Percentiles rank a stretch among this genome's conserved stretches.
phyloP scores from a whole-genome alignment of 169 alveolate genomes.

The Cryptosporidium meleagridis region DNA sequence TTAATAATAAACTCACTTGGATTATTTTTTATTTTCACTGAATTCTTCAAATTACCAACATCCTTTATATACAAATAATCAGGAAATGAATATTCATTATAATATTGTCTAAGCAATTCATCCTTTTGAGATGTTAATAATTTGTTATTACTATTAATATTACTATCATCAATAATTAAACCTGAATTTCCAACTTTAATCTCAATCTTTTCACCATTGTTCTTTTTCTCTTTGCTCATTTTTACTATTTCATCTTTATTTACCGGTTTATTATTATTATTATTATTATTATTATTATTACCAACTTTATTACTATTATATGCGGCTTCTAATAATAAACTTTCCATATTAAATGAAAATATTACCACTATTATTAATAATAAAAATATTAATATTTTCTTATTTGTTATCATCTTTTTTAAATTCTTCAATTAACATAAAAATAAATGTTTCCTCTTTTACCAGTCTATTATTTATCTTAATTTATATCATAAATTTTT shows the following conservation, averaged over 20 bases:
- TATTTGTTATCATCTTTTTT: too few species aligned
- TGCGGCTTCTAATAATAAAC: neutral
- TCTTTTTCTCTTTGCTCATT: constrained; percentile 7
- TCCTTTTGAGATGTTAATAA: neutral
- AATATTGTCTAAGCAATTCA: constrained; percentile 7
- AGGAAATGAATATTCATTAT: constrained; percentile 29
- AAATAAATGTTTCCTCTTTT: neutral
- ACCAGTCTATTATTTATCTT: neutral
- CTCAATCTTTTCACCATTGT: constrained; percentile 7
- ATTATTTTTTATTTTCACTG: neutral
- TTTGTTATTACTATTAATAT: neutral
- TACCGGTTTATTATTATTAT: neutral
- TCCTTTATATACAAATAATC: constrained; percentile 17
- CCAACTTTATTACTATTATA: neutral
- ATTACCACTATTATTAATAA: neutral
- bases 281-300: too few species aligned
- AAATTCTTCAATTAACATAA: too few species aligned
- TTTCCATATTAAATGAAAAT: neutral
- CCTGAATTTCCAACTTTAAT: constrained; percentile 22
- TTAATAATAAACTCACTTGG: constrained; percentile 4
- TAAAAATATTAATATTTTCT: neutral
- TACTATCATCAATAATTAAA: constrained; percentile 10
- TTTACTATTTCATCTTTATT: neutral
- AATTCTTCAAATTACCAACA: neutral
- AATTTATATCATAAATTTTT: too few species aligned